Base-by-base conservation (phyloP, 805 yeast genomes). In the Wickerhamomyces strasburgensis region DNA sequence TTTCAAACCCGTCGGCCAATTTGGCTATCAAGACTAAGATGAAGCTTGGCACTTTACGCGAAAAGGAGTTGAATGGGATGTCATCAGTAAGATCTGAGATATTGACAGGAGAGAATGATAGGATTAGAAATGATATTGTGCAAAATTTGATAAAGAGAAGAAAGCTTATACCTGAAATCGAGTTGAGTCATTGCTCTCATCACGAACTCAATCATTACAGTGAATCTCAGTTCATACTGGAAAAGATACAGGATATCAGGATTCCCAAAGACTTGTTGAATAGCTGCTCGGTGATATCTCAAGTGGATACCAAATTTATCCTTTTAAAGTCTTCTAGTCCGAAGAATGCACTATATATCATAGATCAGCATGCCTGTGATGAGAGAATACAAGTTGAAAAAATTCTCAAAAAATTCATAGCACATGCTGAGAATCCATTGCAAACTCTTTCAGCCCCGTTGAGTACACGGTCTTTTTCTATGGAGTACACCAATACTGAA, bases 361-460 rank as follows among this genome's bases (percentile, higher is more conserved):
- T 83, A 5, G 96, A 87, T 52, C 96, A 86, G 50, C 96, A 87
- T 62, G 95, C 95, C 0, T 75, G 81, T 37, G 94, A 84, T 58
- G 95, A 87, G 52, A 58, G 96, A 37, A 65, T 84, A 0, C 64
- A 65, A 31, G 70, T 82, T 2, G 96, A 87, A 48, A 34, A 41
- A 1, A 48, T 70, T 10, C 58, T 75, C n/a, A 44, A 53, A 24
- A 65, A 64, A 3, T 62, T 66, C 37, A 49, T 74, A 3, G 30
- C 41, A 5, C 42, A 44, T 8, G 63, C 58, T 1, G 25, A 52
- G 5, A 55, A 55, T 11, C 50, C 52, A 27, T 38, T 46, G 6
- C 27, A 49, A 5, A 40, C 45, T 5, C 14, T 57, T 10, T 33
- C 46, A 1, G 31, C 47, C 2, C 31, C 40, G 1, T 33, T 56